Evolutionary conservation across 2,329 filamentous ascomycete species (phyloP).

Genomic region (Tolypocladium sp.): DNA sequence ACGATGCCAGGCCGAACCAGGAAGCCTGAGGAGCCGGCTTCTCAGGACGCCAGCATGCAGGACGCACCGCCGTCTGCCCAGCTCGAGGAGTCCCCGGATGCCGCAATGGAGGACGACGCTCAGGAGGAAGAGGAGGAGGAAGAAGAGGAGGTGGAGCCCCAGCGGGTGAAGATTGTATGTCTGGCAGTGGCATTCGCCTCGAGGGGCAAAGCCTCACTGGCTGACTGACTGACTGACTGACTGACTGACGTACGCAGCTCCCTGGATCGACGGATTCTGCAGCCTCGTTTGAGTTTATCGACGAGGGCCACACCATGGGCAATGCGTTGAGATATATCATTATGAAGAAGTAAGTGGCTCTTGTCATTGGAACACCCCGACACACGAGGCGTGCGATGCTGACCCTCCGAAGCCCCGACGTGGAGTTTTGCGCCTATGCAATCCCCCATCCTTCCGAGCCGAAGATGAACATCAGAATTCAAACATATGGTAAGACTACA

Average conservation of each 20-base stretch:
- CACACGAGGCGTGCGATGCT: background rate
- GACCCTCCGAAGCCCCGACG: conserved; percentile 61
- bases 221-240: background rate
- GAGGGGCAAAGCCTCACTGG: conserved; percentile 1
- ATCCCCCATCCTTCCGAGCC: conserved; percentile 94
- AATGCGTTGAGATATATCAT: conserved; percentile 93
- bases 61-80: conserved; percentile 32
- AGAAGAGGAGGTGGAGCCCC: conserved; percentile 38
- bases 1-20: conserved; percentile 33
- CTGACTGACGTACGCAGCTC: conserved; percentile 44
- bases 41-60: conserved; percentile 32
- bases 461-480: conserved; percentile 95
- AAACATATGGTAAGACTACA: conserved; percentile 72
- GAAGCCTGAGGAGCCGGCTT: conserved; percentile 17
- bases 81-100: conserved; percentile 22
- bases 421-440: conserved; percentile 97
- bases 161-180: conserved; percentile 54
- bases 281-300: conserved; percentile 88
- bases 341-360: conserved; percentile 80
- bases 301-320: conserved; percentile 90
- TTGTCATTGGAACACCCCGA: background rate
- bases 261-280: conserved; percentile 79
- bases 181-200: background rate
- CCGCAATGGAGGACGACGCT: conserved; percentile 18
- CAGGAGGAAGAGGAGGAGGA: conserved; percentile 30